Evolutionary conservation across 305 asterid species (phyloP), one percentile per base, ranked within the genome.

Genomic region (Coffea humblotiana): DNA sequence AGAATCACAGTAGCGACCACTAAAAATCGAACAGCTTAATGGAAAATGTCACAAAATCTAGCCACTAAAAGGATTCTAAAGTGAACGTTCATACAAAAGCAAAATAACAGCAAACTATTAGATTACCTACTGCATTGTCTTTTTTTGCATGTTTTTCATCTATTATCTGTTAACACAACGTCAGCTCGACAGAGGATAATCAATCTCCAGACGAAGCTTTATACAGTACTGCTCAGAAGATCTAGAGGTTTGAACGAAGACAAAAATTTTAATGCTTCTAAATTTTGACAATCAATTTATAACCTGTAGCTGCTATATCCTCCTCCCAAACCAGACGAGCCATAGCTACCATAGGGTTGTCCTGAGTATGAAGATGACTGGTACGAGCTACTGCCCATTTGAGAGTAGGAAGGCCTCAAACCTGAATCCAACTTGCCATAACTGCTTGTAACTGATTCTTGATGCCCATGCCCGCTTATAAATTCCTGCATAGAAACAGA

Each of bases 341-440:
- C 93, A 71, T 90, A 90, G 82, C 90, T 85, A 25, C 93, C 92
- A 66, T 91, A 91, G 48, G 87, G 85, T 67, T 89, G 93, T 47
- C 90, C 90, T 13, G 89, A 15, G 63, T 81, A 85, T 47, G 91
- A 86, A 18, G 92, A 88, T 1, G 97, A 82, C 48, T 88, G 73
- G 83, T 88, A 93, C 13, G 92, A 87, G 83, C 87, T 80, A 72
- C 89, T 80, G 73, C 92, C 90, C 37, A 87, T 74, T 82, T 89
- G 92, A 77, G 95, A 71, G 84, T 88, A 89, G 14, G 96, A 80
- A 23, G 89, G 77, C 89, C 95, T 88, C 83, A 84, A 82, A 67
- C 88, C 86, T 4, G 93, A 75, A 54, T 93, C 97, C 74, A 87
- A 67, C 76, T 86, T 83, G 66, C 87, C 86, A 64, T 90, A 88